Evolutionary conservation across 148 eudicot species (phyloP).

Genomic region (Simmondsia chinensis): DNA sequence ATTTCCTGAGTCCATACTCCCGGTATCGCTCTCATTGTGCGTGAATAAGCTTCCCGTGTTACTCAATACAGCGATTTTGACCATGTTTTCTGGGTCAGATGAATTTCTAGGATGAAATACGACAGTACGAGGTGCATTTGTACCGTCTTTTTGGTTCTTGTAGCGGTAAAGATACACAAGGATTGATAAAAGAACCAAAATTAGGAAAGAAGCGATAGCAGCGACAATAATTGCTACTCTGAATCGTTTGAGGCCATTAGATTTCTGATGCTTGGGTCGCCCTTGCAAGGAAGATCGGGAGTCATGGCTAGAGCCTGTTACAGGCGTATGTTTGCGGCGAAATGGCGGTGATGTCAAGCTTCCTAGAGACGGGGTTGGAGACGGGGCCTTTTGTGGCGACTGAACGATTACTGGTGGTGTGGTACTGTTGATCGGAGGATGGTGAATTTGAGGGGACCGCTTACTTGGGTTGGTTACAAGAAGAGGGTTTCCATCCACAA

Average conservation of each 20-base stretch:
- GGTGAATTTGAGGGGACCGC: constrained; percentile 11
- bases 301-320: constrained; percentile 5
- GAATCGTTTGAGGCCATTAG: constrained; percentile 10
- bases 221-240: constrained; percentile 15
- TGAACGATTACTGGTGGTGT: constrained; percentile 8
- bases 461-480: constrained; percentile 13
- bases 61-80: constrained; percentile 38
- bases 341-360: constrained; percentile 10
- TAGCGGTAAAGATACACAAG: constrained; percentile 16
- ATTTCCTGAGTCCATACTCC: constrained; percentile 44
- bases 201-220: constrained; percentile 11
- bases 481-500: constrained; percentile 38
- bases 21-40: constrained; percentile 17
- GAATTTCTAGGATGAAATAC: constrained; percentile 49
- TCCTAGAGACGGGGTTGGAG: constrained; percentile 14
- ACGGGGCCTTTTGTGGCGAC: constrained; percentile 13
- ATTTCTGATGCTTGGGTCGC: constrained; percentile 1
- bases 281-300: constrained; percentile 7
- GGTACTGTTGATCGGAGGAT: constrained; percentile 10
- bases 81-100: constrained; percentile 24
- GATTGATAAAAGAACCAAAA: constrained; percentile 15
- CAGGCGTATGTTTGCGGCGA: constrained; percentile 7
- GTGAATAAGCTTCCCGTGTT: constrained; percentile 24
- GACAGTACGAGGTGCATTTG: constrained; percentile 19
- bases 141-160: constrained; percentile 22